Conservation (phyloP, 768 basidiomycete species). For the Royoungia palumana region DNA sequence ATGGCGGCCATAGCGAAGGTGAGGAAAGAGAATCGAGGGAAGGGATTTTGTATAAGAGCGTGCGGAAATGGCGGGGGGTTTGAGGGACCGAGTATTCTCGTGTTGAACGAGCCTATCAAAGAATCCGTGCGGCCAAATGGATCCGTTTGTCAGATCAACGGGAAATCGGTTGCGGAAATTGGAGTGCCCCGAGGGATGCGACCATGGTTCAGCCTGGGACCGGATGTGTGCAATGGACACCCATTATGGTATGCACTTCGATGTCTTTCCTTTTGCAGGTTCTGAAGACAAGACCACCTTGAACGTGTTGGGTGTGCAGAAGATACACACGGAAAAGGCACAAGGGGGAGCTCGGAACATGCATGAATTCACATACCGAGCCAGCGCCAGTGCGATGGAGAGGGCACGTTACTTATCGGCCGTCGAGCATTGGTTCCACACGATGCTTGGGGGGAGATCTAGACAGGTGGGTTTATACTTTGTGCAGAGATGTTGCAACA, state of each 20-base stretch:
- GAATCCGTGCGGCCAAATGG: too few relatives aligned
- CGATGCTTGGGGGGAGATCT: not conserved
- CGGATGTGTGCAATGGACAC: not conserved
- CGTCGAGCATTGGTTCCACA: not conserved
- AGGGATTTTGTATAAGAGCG: conserved; percentile 12
- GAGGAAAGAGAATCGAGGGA: not conserved
- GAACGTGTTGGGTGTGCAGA: not conserved
- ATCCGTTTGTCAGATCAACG: too few relatives aligned
- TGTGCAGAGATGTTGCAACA: too few relatives aligned
- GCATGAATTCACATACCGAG: too few relatives aligned
- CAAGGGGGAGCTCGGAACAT: conserved; percentile 1
- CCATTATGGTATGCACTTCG: not conserved
- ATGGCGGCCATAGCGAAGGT: conserved; percentile 33
- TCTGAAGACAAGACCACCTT: not conserved
- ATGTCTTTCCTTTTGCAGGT: conserved; percentile 9
- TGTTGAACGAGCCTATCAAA: not conserved
- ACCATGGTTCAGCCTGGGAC: not conserved
- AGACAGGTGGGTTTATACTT: too few relatives aligned
- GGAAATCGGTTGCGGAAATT: conserved; percentile 1
- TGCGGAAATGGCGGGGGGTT: not conserved
- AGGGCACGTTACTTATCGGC: not conserved
- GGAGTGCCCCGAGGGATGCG: not conserved
- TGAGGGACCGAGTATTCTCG: not conserved
- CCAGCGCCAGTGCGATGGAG: not conserved
- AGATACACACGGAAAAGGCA: conserved; percentile 12